phyloP scores from a whole-genome alignment of 306 rosid species.

The Glycine tomentella region DNA sequence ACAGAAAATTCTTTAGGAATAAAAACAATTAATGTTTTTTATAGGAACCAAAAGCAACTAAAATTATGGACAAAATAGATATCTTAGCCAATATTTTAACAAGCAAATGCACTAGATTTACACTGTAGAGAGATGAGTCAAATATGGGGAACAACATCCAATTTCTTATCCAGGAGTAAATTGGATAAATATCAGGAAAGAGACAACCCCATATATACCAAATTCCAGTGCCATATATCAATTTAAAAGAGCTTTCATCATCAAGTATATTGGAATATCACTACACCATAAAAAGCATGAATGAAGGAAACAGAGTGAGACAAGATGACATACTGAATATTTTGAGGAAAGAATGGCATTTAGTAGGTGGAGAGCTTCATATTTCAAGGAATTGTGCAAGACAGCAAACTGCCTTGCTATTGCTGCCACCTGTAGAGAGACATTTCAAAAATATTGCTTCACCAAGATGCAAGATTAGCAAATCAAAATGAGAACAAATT shows the following conservation, averaged over 20 bases:
- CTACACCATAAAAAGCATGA: constrained; percentile 21
- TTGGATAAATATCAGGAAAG: constrained; percentile 24
- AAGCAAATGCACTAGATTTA: constrained; percentile 12
- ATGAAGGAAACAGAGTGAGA: constrained; percentile 32
- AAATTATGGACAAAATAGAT: too few relatives aligned
- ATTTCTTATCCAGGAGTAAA: constrained; percentile 25
- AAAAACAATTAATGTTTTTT: too few relatives aligned
- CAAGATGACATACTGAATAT: constrained; percentile 60
- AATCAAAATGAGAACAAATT: constrained; percentile 34
- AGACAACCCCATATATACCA: constrained; percentile 29
- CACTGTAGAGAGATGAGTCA: constrained; percentile 19
- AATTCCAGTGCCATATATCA: constrained; percentile 23
- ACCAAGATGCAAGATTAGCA: constrained; percentile 32
- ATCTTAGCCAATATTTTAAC: not conserved
- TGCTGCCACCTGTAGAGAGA: constrained; percentile 62
- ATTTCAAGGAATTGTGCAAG: constrained; percentile 77
- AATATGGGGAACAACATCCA: constrained; percentile 12
- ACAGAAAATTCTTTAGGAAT: too few relatives aligned
- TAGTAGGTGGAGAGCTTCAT: constrained; percentile 81
- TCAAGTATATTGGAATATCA: constrained; percentile 17
- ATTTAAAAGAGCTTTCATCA: constrained; percentile 27
- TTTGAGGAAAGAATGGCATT: constrained; percentile 67
- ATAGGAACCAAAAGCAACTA: too few relatives aligned
- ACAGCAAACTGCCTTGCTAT: constrained; percentile 79
- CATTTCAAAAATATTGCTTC: constrained; percentile 22